Evolutionary conservation across 169 alveolate species (phyloP).

Genomic region (Cryptosporidium baileyi): DNA sequence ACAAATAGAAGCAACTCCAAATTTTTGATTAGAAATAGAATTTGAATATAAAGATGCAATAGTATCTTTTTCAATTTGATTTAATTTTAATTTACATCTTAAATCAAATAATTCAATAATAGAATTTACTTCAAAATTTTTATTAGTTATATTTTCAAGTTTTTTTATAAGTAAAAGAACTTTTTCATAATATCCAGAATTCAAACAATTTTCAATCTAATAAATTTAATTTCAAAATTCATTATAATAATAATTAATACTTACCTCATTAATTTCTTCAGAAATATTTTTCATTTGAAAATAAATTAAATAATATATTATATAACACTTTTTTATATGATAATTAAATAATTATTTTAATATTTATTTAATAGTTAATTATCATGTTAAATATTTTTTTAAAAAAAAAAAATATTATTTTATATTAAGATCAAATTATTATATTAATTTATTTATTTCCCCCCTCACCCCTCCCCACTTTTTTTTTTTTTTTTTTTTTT

Average conservation of each 20-base stretch:
- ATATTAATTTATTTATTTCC: no score
- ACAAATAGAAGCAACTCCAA: slow-evolving; percentile 48
- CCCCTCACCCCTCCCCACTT: no score
- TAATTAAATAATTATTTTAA: no score
- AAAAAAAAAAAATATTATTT: no score
- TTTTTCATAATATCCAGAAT: slow-evolving; percentile 59
- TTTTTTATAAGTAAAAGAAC: background rate
- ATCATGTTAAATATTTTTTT: no score
- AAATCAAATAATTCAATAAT: slow-evolving; percentile 16
- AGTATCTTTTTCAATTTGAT: slow-evolving; percentile 17
- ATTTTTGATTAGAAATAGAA: slow-evolving; percentile 9
- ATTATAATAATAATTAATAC: background rate
- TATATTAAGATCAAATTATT: no score
- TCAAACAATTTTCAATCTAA: slow-evolving; percentile 43
- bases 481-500: no score
- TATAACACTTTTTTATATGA: no score
- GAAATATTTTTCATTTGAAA: background rate
- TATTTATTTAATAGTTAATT: no score
- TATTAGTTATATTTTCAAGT: background rate
- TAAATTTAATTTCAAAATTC: background rate
- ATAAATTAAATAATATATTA: no score
- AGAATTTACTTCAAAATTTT: slow-evolving; percentile 3
- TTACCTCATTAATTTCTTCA: slow-evolving; percentile 46
- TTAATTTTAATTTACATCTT: slow-evolving; percentile 31
- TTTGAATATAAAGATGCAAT: slow-evolving; percentile 17